A percentile compares a stretch with the other conserved stretches of the same genome.
Conservation (phyloP, 2,329 filamentous ascomycete species). For the Hirsutella rhossiliensis region DNA sequence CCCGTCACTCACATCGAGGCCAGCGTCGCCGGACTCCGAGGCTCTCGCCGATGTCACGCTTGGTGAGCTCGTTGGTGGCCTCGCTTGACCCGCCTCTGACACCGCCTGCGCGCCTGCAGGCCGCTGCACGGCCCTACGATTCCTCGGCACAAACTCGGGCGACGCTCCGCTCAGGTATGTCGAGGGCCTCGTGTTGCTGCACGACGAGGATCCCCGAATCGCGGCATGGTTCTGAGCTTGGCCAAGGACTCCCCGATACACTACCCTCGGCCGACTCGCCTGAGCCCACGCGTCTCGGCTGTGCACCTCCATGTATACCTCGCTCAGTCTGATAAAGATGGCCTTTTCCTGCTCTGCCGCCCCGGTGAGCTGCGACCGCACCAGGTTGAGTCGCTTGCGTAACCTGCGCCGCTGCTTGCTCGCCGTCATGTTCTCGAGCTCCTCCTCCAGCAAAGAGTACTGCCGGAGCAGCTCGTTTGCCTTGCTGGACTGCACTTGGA, state of each 20-base stretch:
- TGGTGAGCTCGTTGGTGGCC: no score
- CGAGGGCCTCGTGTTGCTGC: neutral
- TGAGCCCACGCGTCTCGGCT: slow-evolving; percentile 27
- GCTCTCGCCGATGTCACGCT: no score
- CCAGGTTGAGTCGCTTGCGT: slow-evolving; percentile 27
- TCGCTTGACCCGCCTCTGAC: no score
- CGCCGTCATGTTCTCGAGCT: slow-evolving; percentile 11
- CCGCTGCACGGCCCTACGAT: neutral
- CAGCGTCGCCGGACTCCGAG: no score
- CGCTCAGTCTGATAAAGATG: slow-evolving; percentile 32
- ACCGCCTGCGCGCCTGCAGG: no score
- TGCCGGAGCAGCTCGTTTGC: slow-evolving; percentile 24
- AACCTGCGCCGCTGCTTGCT: slow-evolving; percentile 17
- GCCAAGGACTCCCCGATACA: neutral
- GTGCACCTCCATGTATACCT: slow-evolving; percentile 36
- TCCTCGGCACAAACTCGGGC: slow-evolving; percentile 18
- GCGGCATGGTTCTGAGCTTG: neutral
- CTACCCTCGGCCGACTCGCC: slow-evolving; percentile 13
- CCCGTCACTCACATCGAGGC: neutral
- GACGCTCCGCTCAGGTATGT: slow-evolving; percentile 15
- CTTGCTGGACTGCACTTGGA: slow-evolving; percentile 27
- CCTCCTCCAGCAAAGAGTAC: slow-evolving; percentile 24
- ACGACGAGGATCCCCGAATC: neutral
- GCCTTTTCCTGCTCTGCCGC: slow-evolving; percentile 32
- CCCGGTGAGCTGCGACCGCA: slow-evolving; percentile 30